Percentiles rank a stretch among this genome's conserved stretches.
Evolutionary conservation across 1,284 basidiomycete species (phyloP).

Genomic region (Mycocalia duriaeana): DNA sequence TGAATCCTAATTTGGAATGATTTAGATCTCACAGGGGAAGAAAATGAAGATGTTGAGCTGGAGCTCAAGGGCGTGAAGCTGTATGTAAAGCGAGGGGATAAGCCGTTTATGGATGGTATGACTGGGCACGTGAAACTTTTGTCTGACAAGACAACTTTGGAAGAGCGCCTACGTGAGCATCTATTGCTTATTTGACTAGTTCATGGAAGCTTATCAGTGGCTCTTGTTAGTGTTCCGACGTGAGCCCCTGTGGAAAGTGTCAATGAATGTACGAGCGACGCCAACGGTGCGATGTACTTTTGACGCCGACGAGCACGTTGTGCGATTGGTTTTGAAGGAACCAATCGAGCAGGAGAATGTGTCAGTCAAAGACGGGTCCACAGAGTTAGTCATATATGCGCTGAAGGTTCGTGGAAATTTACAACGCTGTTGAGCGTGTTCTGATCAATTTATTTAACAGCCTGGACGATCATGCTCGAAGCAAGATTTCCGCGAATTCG

Average conservation of each 20-base stretch:
- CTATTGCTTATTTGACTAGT: constrained; percentile 2
- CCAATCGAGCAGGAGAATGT: constrained; percentile 21
- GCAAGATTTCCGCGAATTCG: constrained; percentile 46
- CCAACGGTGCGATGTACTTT: constrained; percentile 51
- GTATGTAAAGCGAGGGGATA: constrained; percentile 54
- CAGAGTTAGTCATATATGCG: constrained; percentile 39
- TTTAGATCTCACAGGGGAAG: constrained; percentile 58
- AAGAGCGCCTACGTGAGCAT: constrained; percentile 43
- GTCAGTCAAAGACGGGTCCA: constrained; percentile 11
- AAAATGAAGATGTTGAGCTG: constrained; percentile 48
- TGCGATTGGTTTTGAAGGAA: constrained; percentile 55
- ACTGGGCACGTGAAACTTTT: constrained; percentile 58
- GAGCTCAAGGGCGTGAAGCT: constrained; percentile 58
- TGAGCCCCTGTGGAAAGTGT: constrained; percentile 61
- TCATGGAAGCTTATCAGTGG: neutral
- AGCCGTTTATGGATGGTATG: constrained; percentile 55
- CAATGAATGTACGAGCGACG: constrained; percentile 56
- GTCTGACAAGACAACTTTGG: constrained; percentile 33
- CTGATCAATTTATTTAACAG: constrained; percentile 21
- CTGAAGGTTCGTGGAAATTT: constrained; percentile 36
- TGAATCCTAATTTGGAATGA: too few species aligned
- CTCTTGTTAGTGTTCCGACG: constrained; percentile 52
- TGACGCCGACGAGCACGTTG: constrained; percentile 47
- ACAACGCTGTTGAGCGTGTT: too few species aligned
- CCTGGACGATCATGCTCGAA: constrained; percentile 44